Evolutionary conservation across 2,329 filamentous ascomycete species (phyloP), one percentile per base, ranked within the genome.

Genomic region (Teratosphaeria viscida): DNA sequence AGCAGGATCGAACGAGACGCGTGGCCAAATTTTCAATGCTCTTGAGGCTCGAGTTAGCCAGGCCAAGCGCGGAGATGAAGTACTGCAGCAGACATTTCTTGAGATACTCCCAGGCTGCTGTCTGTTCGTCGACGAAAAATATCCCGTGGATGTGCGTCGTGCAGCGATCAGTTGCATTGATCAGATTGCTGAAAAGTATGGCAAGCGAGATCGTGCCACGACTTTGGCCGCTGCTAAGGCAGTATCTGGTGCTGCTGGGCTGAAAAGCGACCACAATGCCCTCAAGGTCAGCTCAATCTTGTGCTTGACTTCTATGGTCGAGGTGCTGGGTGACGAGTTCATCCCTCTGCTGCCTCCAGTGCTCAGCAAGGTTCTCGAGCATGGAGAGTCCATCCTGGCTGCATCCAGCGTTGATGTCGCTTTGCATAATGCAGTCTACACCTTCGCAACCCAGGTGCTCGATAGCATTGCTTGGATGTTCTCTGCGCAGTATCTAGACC

Each of bases 181-280:
- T 75, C 89, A 90, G 73, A 95, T 99, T 63, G 84, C 89, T 2
- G 92, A 96, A 75, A 92, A 92, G 72, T 97, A 96, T 72, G 95
- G 94, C 65, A 95, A 94, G 78, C 95, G 92, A 72, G 89, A 96
- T 68, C 80, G 88, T 1, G 84, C 88, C 65, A 86, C 85, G 53
- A 88, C 96, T 53, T 81, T 88, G 29, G 82, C 83, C 4, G 88
- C 91, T 5, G 90, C 91, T 4, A 79, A 85, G 61, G 87, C 87
- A 1, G 87, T 99, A 67, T 85, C 89, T 43, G 85, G 91, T 52
- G 78, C 85, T 58, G 79, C 88, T 64, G 92, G 90, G 63, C 81
- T 97, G 55, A 89, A 88, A 43, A 86, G 88, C 71, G 74, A 81
- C 12, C 88, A 95, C 67, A 78, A 82, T 64, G 83, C 84, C 29